Evolutionary conservation across 306 rosid genomes (phyloP).

Genomic region (Cucurbita pepo): DNA sequence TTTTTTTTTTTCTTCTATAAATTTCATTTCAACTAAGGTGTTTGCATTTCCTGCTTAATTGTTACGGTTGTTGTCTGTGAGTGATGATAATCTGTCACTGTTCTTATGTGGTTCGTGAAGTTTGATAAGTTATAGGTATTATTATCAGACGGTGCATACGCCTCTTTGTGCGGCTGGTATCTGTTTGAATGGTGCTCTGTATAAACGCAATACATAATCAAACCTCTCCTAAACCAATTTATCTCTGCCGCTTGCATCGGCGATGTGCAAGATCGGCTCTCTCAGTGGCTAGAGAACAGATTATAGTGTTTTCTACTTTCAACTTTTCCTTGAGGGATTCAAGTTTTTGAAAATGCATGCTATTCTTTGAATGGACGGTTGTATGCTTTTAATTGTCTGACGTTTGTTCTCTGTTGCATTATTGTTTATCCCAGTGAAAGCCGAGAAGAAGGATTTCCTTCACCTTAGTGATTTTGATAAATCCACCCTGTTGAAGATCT

Average conservation of each 20-base stretch:
- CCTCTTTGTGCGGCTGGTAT: no score
- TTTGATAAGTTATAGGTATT: not conserved
- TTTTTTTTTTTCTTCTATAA: not conserved
- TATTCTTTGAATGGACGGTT: not conserved
- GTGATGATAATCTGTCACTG: not conserved
- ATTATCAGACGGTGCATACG: no score
- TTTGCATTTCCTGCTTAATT: not conserved
- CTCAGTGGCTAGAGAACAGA: not conserved
- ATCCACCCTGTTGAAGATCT: slow-evolving; percentile 55
- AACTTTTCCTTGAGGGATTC: not conserved
- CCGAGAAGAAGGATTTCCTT: slow-evolving; percentile 57
- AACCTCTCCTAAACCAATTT: not conserved
- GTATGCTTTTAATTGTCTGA: not conserved
- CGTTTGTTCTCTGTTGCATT: not conserved
- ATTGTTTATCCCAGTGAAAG: slow-evolving; percentile 22
- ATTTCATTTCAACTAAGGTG: not conserved
- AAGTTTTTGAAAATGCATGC: not conserved
- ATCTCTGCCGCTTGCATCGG: not conserved
- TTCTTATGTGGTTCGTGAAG: not conserved
- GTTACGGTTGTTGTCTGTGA: not conserved
- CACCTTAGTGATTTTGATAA: slow-evolving; percentile 73
- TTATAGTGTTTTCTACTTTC: not conserved
- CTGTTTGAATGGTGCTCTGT: no score
- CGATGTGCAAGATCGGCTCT: not conserved
- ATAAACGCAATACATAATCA: not conserved